Evolutionary conservation across 2,329 filamentous ascomycete genomes (phyloP).

Genomic region (Pleoardoris graminearum): DNA sequence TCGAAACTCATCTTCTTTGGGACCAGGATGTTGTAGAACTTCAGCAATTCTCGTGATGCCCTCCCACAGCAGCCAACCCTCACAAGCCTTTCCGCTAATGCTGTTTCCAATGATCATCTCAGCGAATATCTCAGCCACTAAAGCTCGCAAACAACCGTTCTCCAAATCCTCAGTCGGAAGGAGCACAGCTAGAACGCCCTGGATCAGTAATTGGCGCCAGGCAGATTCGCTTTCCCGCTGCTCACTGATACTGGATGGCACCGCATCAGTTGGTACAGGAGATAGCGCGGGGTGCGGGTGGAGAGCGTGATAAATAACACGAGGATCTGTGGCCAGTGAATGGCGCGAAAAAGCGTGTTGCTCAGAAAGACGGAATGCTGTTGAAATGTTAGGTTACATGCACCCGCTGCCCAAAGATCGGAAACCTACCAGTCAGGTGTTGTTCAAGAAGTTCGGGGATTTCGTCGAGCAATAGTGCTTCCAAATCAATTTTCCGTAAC

Average conservation of each 20-base stretch:
- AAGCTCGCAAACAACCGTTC: constrained; percentile 79
- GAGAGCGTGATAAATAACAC: constrained; percentile 79
- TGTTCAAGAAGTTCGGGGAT: constrained; percentile 78
- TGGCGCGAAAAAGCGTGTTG: constrained; percentile 61
- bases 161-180: constrained; percentile 91
- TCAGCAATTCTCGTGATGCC: constrained; percentile 72
- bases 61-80: constrained; percentile 90
- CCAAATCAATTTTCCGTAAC: constrained; percentile 78
- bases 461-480: constrained; percentile 83
- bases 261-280: constrained; percentile 67
- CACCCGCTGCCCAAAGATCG: constrained; percentile 20
- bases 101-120: constrained; percentile 87
- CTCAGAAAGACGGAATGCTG: constrained; percentile 72
- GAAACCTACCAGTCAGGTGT: constrained; percentile 72
- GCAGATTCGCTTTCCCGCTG: constrained; percentile 77
- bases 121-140: constrained; percentile 85
- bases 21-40: constrained; percentile 45
- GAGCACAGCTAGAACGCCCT: constrained; percentile 78
- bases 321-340: constrained; percentile 64
- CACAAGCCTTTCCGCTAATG: constrained; percentile 76
- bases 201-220: constrained; percentile 87
- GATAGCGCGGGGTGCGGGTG: constrained; percentile 79
- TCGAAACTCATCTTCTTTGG: constrained; percentile 32
- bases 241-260: constrained; percentile 56
- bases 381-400: constrained; percentile 30